phyloP scores from a whole-genome alignment of 2,329 filamentous ascomycete genomes.

The Hymenoscyphus scutula region DNA sequence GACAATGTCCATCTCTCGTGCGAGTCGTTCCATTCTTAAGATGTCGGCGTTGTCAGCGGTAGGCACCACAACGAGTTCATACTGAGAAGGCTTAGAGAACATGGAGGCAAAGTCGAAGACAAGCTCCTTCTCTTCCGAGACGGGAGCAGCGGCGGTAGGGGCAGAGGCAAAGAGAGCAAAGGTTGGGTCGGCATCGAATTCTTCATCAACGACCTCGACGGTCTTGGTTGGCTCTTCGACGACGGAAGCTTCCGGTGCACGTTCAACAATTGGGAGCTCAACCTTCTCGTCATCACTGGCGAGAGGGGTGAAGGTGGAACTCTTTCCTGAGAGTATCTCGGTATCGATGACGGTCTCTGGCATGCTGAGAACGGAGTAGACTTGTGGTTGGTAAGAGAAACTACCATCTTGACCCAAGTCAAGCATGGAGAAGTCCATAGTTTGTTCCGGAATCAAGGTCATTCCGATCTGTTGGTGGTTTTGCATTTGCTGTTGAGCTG shows the following conservation, averaged over 20 bases:
- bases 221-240: slow-evolving; percentile 17
- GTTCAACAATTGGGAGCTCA: slow-evolving; percentile 48
- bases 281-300: slow-evolving; percentile 46
- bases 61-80: slow-evolving; percentile 62
- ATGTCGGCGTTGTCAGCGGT: slow-evolving; percentile 43
- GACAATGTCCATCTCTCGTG: slow-evolving; percentile 30
- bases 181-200: slow-evolving; percentile 61
- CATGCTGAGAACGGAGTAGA: slow-evolving; percentile 69
- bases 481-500: slow-evolving; percentile 49
- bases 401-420: slow-evolving; percentile 53
- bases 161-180: slow-evolving; percentile 59
- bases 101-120: slow-evolving; percentile 45
- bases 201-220: slow-evolving; percentile 44
- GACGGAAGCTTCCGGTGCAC: slow-evolving; percentile 30
- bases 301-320: slow-evolving; percentile 48
- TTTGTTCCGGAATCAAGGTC: slow-evolving; percentile 78
- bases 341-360: slow-evolving; percentile 57
- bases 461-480: slow-evolving; percentile 71
- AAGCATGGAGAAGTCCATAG: slow-evolving; percentile 71
- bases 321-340: slow-evolving; percentile 69
- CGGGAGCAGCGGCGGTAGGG: slow-evolving; percentile 20
- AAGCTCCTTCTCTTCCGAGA: slow-evolving; percentile 27
- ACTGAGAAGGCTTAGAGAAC: slow-evolving; percentile 59
- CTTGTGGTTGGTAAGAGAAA: slow-evolving; percentile 65
- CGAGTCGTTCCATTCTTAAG: slow-evolving; percentile 26